Conservation (phyloP, 805 yeast species). For the Maudiozyma turicensis region DNA sequence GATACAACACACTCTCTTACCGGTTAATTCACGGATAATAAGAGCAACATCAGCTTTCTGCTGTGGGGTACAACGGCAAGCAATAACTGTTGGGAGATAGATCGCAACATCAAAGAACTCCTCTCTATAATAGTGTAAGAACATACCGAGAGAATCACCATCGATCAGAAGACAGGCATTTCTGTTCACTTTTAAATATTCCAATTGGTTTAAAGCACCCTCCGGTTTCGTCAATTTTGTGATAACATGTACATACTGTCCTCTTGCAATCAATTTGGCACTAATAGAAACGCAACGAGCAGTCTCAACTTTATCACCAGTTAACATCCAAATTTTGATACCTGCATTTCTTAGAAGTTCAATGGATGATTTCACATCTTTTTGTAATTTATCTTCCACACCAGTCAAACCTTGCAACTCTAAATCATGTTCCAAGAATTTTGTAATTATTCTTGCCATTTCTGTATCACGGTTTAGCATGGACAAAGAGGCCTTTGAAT, state of each 20-base stretch:
- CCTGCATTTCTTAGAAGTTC: constrained; percentile 94
- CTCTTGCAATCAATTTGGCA: constrained; percentile 84
- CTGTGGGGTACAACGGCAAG: constrained; percentile 97
- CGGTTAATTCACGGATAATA: constrained; percentile 66
- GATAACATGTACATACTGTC: constrained; percentile 84
- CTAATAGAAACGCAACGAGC: constrained; percentile 97
- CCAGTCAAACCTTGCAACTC: constrained; percentile 91
- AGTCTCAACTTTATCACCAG: constrained; percentile 98
- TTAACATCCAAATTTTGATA: constrained; percentile 95
- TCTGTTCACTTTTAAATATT: constrained; percentile 51
- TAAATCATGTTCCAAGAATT: constrained; percentile 68
- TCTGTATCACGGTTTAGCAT: constrained; percentile 71
- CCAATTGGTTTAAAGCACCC: constrained; percentile 65
- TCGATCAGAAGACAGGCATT: constrained; percentile 70
- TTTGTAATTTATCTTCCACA: constrained; percentile 90
- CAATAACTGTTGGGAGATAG: constrained; percentile 84
- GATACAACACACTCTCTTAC: constrained; percentile 89
- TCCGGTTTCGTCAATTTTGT: constrained; percentile 52
- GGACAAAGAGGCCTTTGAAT: constrained; percentile 62
- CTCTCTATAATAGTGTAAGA: constrained; percentile 48
- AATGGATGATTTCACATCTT: constrained; percentile 82
- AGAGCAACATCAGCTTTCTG: constrained; percentile 94
- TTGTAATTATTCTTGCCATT: constrained; percentile 59
- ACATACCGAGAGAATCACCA: constrained; percentile 79
- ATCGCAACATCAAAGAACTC: constrained; percentile 76